Evolutionary conservation across 176 grass and related monocot genomes (phyloP).

Genomic region (Olyra latifolia): DNA sequence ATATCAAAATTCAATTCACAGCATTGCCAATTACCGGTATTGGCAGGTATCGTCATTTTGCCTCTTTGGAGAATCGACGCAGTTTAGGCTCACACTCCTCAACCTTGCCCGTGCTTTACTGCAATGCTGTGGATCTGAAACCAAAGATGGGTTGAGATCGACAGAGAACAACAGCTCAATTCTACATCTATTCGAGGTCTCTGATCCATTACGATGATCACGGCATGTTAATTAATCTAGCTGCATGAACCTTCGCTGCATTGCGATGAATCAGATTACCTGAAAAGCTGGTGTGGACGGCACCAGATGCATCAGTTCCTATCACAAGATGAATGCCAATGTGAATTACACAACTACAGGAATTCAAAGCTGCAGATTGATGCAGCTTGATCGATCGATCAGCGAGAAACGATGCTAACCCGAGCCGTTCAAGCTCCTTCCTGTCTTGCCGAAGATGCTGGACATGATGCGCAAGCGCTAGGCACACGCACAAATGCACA

Average conservation of each 20-base stretch:
- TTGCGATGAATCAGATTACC: slow-evolving; percentile 1
- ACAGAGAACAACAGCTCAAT: background rate
- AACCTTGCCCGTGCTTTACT: slow-evolving; percentile 35
- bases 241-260: background rate
- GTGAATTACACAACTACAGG: background rate
- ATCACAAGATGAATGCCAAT: background rate
- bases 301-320: slow-evolving; percentile 17
- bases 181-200: background rate
- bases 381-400: background rate
- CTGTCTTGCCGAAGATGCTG: slow-evolving; percentile 64
- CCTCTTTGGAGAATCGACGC: slow-evolving; percentile 16
- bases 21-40: slow-evolving; percentile 31
- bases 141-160: background rate
- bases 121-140: slow-evolving; percentile 51
- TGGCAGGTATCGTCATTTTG: slow-evolving; percentile 12
- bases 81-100: slow-evolving; percentile 44
- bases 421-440: slow-evolving; percentile 41
- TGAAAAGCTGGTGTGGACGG: slow-evolving; percentile 36
- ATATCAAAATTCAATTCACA: background rate
- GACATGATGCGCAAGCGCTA: slow-evolving; percentile 59
- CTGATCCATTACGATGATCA: background rate
- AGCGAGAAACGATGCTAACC: background rate
- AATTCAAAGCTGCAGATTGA: background rate
- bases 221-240: background rate
- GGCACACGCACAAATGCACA: background rate